Conservation (phyloP, 352 stramenopile species). For the Phytophthora rubi region DNA sequence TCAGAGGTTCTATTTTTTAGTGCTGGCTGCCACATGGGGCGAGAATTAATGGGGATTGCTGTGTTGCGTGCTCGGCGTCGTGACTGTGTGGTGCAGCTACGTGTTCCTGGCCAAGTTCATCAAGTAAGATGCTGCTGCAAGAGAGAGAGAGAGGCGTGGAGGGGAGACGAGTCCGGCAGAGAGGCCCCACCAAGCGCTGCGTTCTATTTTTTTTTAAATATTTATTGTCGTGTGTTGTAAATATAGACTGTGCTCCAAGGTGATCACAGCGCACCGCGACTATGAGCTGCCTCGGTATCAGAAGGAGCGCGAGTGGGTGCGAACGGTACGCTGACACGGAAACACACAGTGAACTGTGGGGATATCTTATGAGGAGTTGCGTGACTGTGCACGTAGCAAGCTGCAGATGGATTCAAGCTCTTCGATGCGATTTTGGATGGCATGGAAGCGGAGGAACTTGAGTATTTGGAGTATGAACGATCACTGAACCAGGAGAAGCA, state of each 20-base stretch:
- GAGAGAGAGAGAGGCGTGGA: background rate
- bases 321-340: slow-evolving; percentile 40
- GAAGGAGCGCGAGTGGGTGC: slow-evolving; percentile 76
- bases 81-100: slow-evolving; percentile 49
- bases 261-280: slow-evolving; percentile 68
- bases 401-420: slow-evolving; percentile 58
- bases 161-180: slow-evolving; percentile 4
- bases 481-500: slow-evolving; percentile 40
- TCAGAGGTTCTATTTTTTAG: slow-evolving; percentile 40
- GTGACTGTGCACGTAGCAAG: slow-evolving; percentile 54
- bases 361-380: slow-evolving; percentile 9
- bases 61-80: slow-evolving; percentile 1
- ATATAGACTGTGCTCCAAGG: slow-evolving; percentile 70
- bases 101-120: slow-evolving; percentile 84
- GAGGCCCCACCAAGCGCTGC: slow-evolving; percentile 10
- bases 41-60: slow-evolving; percentile 3
- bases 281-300: slow-evolving; percentile 59
- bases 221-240: background rate
- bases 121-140: slow-evolving; percentile 53
- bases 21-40: slow-evolving; percentile 5
- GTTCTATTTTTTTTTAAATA: slow-evolving; percentile 36
- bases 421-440: slow-evolving; percentile 84
- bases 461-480: slow-evolving; percentile 64
- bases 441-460: slow-evolving; percentile 73
- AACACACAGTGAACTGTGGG: background rate